These are phyloP conservation scores for Aphanocladium album DNA, from an alignment of 2,329 filamentous ascomycete genomes.

Conservation along the genomic window DNA sequence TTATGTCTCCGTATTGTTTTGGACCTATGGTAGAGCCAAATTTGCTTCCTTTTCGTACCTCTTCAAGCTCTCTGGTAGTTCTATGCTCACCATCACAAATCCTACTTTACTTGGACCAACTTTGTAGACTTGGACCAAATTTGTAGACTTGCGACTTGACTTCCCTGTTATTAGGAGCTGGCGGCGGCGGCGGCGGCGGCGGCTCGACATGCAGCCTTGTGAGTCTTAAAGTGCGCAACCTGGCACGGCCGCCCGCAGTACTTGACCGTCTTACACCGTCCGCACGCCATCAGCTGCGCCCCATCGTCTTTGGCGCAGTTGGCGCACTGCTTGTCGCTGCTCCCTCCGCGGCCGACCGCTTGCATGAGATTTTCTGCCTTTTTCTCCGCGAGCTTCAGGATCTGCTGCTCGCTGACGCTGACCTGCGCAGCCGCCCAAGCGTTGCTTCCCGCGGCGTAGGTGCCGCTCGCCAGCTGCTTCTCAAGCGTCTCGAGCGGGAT, in stretches of 20 bases:
- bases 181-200: too few species aligned
- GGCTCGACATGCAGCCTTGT: constrained; percentile 24
- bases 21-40: background rate
- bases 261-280: constrained; percentile 26
- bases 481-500: constrained; percentile 27
- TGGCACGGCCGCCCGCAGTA: constrained; percentile 28
- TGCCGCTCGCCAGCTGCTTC: constrained; percentile 25
- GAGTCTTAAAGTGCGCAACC: constrained; percentile 27
- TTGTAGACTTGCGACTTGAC: too few species aligned
- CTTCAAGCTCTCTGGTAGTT: too few species aligned
- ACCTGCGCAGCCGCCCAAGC: constrained; percentile 31
- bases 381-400: constrained; percentile 27
- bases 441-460: constrained; percentile 27
- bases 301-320: constrained; percentile 24
- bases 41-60: too few species aligned
- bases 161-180: too few species aligned
- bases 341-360: background rate
- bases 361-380: constrained; percentile 26
- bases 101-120: too few species aligned
- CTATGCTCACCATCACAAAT: too few species aligned
- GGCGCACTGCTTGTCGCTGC: constrained; percentile 17
- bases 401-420: constrained; percentile 23
- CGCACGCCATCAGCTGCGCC: constrained; percentile 26
- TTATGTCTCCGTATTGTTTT: background rate
- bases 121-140: too few species aligned